Evolutionary conservation across 495 filamentous ascomycete genomes (phyloP).

Genomic region (Penicillium chermesinum): DNA sequence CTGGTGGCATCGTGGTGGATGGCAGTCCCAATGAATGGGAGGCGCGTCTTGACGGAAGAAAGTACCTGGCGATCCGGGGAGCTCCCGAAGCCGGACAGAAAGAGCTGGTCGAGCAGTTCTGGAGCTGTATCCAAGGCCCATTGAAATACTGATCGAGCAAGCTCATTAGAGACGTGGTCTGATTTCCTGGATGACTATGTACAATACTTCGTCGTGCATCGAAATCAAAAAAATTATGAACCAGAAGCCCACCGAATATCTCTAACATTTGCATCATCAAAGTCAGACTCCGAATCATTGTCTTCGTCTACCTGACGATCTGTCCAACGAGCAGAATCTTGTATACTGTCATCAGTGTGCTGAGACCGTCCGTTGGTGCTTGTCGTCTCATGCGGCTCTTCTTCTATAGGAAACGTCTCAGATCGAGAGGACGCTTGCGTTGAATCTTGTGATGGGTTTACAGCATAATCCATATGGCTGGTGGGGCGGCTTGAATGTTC

Average conservation of each 20-base stretch:
- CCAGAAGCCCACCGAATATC: slow-evolving; percentile 16
- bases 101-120: slow-evolving; percentile 78
- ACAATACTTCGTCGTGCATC: slow-evolving; percentile 2
- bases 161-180: not conserved
- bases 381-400: slow-evolving; percentile 10
- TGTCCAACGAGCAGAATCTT: slow-evolving; percentile 37
- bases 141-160: slow-evolving; percentile 27
- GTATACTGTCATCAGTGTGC: slow-evolving; percentile 17
- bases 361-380: slow-evolving; percentile 10
- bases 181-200: slow-evolving; percentile 10
- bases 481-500: not conserved
- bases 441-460: not conserved
- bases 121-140: slow-evolving; percentile 44
- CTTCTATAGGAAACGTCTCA: slow-evolving; percentile 6
- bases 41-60: slow-evolving; percentile 64
- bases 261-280: slow-evolving; percentile 19
- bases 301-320: slow-evolving; percentile 34
- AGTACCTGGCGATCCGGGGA: slow-evolving; percentile 72
- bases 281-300: slow-evolving; percentile 25
- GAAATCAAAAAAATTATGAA: not conserved
- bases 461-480: not conserved
- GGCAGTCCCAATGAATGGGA: slow-evolving; percentile 78
- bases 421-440: slow-evolving; percentile 8
- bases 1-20: slow-evolving; percentile 73
- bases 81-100: slow-evolving; percentile 58